phyloP scores from a whole-genome alignment of 192 early-diverging fungal genomes.

The Lobosporangium transversale region DNA sequence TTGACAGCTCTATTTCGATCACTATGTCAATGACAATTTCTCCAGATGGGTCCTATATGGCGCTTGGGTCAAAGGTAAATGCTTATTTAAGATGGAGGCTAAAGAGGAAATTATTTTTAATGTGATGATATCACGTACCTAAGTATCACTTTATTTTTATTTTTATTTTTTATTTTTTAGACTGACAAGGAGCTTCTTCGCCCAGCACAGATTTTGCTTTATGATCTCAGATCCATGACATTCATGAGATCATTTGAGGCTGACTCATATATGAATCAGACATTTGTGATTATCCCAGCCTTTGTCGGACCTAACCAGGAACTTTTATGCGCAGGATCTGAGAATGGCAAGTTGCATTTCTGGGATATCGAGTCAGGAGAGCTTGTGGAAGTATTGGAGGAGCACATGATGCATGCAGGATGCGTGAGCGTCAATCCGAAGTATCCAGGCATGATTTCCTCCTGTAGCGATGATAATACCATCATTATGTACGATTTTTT shows the following conservation, averaged over 20 bases:
- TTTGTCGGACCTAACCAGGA: constrained; percentile 24
- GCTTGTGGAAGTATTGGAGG: constrained; percentile 17
- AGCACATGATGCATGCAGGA: constrained; percentile 27
- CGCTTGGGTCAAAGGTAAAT: not conserved
- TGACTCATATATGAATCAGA: constrained; percentile 1
- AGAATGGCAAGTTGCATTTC: constrained; percentile 23
- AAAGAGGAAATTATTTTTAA: not conserved
- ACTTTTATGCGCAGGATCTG: constrained; percentile 22
- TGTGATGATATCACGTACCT: not conserved
- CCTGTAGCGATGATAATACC: constrained; percentile 30
- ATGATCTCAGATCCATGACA: constrained; percentile 20
- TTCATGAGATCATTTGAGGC: constrained; percentile 25
- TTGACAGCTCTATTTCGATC: not conserved
- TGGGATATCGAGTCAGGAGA: constrained; percentile 39
- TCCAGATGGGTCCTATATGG: not conserved
- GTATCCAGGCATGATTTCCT: constrained; percentile 24
- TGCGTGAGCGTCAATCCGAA: not conserved
- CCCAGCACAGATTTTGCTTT: constrained; percentile 16
- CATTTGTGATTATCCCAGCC: constrained; percentile 9
- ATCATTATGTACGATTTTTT: constrained; percentile 21
- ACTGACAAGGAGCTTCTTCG: constrained; percentile 1
- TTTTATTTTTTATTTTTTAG: constrained; percentile 1
- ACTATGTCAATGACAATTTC: constrained; percentile 1
- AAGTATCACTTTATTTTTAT: not conserved
- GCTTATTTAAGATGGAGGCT: not conserved